Percentiles rank a stretch among this genome's conserved stretches.
phyloP scores from a whole-genome alignment of 1,139 yeast genomes.

The Geotrichum macrosporum region DNA sequence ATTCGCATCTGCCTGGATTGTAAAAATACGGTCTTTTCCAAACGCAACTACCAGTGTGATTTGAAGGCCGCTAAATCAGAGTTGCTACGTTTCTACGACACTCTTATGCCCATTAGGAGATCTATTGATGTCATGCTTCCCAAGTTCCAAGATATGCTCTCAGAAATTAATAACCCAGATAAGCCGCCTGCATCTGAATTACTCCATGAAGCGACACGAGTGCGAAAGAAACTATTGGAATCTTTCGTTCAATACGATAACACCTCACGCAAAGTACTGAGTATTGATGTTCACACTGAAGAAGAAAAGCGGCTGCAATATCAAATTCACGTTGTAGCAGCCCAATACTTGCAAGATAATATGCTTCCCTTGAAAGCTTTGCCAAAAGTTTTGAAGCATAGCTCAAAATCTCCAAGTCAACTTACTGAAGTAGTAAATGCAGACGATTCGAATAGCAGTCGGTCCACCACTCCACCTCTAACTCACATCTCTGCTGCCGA shows the following conservation, averaged over 20 bases:
- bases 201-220: conserved; percentile 39
- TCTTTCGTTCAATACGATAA: conserved; percentile 46
- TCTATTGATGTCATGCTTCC: conserved; percentile 44
- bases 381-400: conserved; percentile 41
- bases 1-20: conserved; percentile 67
- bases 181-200: conserved; percentile 34
- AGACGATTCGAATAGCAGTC: not conserved
- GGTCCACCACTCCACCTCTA: not conserved
- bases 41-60: conserved; percentile 49
- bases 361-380: conserved; percentile 52
- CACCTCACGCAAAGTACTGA: conserved; percentile 42
- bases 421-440: conserved; percentile 14
- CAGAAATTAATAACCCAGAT: conserved; percentile 35
- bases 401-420: conserved; percentile 21
- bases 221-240: conserved; percentile 44
- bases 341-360: conserved; percentile 50
- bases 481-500: conserved; percentile 35
- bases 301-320: conserved; percentile 45
- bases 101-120: conserved; percentile 14
- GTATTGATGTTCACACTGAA: conserved; percentile 33
- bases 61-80: conserved; percentile 29
- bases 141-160: conserved; percentile 40
- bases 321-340: conserved; percentile 46
- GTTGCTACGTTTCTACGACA: conserved; percentile 24
- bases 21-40: conserved; percentile 56